phyloP scores from a whole-genome alignment of 768 basidiomycete species.

The Terana coerulea region DNA sequence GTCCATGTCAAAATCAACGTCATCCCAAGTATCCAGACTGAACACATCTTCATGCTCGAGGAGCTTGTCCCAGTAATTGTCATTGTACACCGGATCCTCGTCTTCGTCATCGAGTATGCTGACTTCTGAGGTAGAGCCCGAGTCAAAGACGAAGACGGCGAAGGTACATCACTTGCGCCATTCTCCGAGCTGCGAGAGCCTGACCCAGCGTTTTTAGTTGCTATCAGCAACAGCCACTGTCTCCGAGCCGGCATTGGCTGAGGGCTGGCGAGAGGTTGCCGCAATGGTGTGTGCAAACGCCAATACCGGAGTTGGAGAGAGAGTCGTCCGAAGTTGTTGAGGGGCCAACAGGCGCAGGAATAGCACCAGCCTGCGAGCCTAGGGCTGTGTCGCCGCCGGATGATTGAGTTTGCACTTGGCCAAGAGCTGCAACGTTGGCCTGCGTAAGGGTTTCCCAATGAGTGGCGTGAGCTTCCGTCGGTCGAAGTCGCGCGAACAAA shows the following conservation, averaged over 20 bases:
- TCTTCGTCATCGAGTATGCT: not conserved
- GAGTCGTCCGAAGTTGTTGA: too few species aligned
- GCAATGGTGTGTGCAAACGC: too few species aligned
- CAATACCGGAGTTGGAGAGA: too few species aligned
- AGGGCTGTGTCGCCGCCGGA: not conserved
- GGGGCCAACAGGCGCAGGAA: too few species aligned
- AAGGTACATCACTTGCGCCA: too few species aligned
- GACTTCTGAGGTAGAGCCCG: too few species aligned
- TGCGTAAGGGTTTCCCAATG: constrained; percentile 2
- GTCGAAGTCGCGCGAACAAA: constrained; percentile 16
- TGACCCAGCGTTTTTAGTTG: too few species aligned
- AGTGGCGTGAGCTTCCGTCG: constrained; percentile 6
- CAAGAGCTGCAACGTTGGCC: not conserved
- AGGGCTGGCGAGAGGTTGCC: too few species aligned
- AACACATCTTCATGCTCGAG: not conserved
- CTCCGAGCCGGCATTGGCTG: too few species aligned
- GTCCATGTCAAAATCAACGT: not conserved
- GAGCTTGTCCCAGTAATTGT: not conserved
- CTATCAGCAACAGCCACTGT: too few species aligned
- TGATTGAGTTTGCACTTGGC: not conserved
- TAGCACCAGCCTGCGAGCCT: not conserved
- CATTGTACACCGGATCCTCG: not conserved
- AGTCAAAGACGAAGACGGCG: too few species aligned
- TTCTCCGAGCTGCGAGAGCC: too few species aligned
- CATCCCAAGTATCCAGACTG: not conserved